Evolutionary conservation across 176 grass and related monocot species (phyloP).

Genomic region (Ensete ventricosum): DNA sequence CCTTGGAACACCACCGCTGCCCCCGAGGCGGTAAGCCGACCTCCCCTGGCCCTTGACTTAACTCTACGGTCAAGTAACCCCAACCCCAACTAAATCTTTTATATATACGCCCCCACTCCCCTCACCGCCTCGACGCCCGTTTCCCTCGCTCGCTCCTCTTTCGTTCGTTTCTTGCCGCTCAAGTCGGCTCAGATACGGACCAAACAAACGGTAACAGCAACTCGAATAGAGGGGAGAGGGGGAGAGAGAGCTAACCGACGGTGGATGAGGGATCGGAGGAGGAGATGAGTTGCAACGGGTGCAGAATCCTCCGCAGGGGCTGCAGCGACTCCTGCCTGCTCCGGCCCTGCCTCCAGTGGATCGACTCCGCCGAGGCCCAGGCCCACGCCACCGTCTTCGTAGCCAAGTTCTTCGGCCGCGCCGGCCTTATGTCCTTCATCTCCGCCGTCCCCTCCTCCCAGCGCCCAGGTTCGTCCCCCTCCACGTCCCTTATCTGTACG

Average conservation of each 20-base stretch:
- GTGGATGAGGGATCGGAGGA: slow-evolving; percentile 30
- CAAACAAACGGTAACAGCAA: neutral
- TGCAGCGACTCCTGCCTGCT: slow-evolving; percentile 78
- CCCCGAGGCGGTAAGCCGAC: neutral
- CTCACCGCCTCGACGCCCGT: neutral
- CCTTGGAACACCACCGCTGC: slow-evolving; percentile 31
- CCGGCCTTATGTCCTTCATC: slow-evolving; percentile 84
- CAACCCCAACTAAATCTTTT: neutral
- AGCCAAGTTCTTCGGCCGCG: slow-evolving; percentile 95
- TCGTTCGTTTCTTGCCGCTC: neutral
- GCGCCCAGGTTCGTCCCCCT: slow-evolving; percentile 42
- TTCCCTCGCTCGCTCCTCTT: neutral
- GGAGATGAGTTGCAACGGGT: slow-evolving; percentile 92
- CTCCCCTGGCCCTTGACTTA: neutral
- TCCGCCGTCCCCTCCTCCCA: slow-evolving; percentile 63
- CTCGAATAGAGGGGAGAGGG: neutral
- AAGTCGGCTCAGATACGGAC: neutral
- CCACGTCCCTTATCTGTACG: neutral
- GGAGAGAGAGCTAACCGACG: neutral
- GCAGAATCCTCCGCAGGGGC: slow-evolving; percentile 76
- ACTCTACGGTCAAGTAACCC: neutral
- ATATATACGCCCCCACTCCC: neutral
- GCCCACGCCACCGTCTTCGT: slow-evolving; percentile 90
- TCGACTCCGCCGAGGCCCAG: slow-evolving; percentile 62
- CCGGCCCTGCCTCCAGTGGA: slow-evolving; percentile 81